These are phyloP conservation scores for Phoma sp. DNA, from an alignment of 2,329 filamentous ascomycete species.

Conservation along the genomic window DNA sequence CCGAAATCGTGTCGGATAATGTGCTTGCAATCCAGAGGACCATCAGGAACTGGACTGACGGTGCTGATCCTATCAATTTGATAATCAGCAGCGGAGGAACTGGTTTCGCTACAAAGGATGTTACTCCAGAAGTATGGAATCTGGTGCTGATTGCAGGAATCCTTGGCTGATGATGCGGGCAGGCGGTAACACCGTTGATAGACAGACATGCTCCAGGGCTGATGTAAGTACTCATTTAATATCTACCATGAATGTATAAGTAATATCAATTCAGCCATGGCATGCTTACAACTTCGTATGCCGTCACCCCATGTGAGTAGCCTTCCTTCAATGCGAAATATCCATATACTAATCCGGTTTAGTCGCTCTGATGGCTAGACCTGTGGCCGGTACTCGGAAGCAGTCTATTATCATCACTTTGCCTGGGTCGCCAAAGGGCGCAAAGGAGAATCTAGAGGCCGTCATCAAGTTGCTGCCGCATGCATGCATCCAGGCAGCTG, in stretches of 20 bases:
- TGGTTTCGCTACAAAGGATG: conserved; percentile 84
- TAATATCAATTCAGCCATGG: conserved; percentile 67
- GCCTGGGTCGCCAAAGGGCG: conserved; percentile 93
- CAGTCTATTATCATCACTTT: conserved; percentile 85
- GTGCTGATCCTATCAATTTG: conserved; percentile 69
- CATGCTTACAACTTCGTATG: conserved; percentile 85
- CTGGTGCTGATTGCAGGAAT: not conserved
- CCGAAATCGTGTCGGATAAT: conserved; percentile 81
- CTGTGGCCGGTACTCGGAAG: conserved; percentile 86
- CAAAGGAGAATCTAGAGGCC: conserved; percentile 89
- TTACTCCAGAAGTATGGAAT: conserved; percentile 80
- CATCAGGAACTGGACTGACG: conserved; percentile 77
- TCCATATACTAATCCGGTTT: conserved; percentile 28
- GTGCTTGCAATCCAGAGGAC: conserved; percentile 75
- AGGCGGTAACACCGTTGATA: conserved; percentile 81
- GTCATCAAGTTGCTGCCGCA: conserved; percentile 91
- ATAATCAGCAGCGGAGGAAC: conserved; percentile 92
- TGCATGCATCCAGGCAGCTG: conserved; percentile 89
- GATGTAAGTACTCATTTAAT: conserved; percentile 61
- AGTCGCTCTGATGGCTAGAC: conserved; percentile 97
- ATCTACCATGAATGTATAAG: not conserved
- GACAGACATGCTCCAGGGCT: conserved; percentile 88
- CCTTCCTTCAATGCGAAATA: not conserved
- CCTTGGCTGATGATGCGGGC: conserved; percentile 17
- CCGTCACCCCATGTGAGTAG: conserved; percentile 85